Percentiles rank a stretch among this genome's conserved stretches.
phyloP scores from a whole-genome alignment of 257 asterid genomes.

The Nicotiana undulata region DNA sequence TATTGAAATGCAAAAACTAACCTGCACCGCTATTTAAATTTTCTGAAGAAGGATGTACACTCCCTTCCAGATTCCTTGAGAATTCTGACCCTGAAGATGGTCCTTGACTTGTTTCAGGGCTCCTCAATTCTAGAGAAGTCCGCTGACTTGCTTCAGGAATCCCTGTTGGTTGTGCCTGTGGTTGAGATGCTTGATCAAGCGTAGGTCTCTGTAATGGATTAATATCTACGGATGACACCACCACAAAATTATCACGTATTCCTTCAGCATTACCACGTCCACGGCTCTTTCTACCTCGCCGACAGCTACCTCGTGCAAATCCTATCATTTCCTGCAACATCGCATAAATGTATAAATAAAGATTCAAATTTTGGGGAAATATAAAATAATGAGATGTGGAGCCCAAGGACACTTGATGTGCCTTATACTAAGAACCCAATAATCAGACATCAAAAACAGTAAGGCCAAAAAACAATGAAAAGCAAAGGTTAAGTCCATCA shows the following conservation, averaged over 20 bases:
- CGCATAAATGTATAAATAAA: neutral
- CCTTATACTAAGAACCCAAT: neutral
- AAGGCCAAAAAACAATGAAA: neutral
- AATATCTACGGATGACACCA: neutral
- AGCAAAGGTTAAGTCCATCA: neutral
- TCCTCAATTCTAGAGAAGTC: neutral
- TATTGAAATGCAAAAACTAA: neutral
- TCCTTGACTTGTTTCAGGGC: neutral
- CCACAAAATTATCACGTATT: neutral
- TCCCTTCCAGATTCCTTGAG: neutral
- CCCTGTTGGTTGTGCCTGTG: neutral
- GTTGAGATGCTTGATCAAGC: neutral
- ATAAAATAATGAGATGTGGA: neutral
- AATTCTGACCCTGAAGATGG: neutral
- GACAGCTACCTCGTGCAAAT: neutral
- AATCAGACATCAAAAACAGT: neutral
- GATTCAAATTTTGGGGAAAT: neutral
- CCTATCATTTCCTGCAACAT: neutral
- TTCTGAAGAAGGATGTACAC: constrained; percentile 3
- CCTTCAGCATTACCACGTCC: neutral
- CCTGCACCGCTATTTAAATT: neutral
- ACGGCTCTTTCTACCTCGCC: neutral
- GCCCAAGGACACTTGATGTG: neutral
- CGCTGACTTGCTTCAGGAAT: neutral
- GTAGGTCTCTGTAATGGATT: neutral